These are phyloP conservation scores for Lactifluus piperatus DNA, from an alignment of 768 basidiomycete genomes.

Conservation along the genomic window DNA sequence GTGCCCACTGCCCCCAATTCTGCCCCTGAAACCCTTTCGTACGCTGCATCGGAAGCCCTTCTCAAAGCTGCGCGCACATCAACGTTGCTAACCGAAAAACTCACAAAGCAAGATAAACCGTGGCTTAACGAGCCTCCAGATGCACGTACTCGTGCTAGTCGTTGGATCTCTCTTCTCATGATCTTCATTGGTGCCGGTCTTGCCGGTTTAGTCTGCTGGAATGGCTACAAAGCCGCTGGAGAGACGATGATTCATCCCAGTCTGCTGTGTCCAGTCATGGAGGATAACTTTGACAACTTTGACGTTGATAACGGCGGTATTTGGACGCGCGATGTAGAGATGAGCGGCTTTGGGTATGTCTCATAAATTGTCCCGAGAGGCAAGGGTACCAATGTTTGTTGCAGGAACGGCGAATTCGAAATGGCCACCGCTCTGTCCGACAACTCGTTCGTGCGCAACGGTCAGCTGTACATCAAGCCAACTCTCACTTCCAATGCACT, in stretches of 20 bases:
- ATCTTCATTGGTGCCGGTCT: conserved; percentile 35
- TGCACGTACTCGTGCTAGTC: conserved; percentile 35
- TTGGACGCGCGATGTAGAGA: conserved; percentile 43
- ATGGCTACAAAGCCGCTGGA: conserved; percentile 29
- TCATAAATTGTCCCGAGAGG: neutral
- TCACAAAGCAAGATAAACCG: conserved; percentile 42
- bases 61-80: conserved; percentile 28
- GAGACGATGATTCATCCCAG: conserved; percentile 30
- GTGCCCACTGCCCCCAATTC: conserved; percentile 23
- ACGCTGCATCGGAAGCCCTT: conserved; percentile 13
- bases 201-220: conserved; percentile 38
- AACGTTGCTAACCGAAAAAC: conserved; percentile 44
- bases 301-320: conserved; percentile 28
- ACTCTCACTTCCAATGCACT: conserved; percentile 48
- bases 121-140: conserved; percentile 36
- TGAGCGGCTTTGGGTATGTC: conserved; percentile 43
- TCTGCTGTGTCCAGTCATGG: conserved; percentile 37
- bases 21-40: conserved; percentile 7
- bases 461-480: conserved; percentile 48
- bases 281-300: conserved; percentile 42
- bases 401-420: conserved; percentile 43
- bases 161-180: conserved; percentile 40
- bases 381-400: neutral
- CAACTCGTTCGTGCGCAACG: conserved; percentile 40
- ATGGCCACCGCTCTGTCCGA: conserved; percentile 37